phyloP scores from a whole-genome alignment of 108 stramenopile species.

The Nitzschia sp. region DNA sequence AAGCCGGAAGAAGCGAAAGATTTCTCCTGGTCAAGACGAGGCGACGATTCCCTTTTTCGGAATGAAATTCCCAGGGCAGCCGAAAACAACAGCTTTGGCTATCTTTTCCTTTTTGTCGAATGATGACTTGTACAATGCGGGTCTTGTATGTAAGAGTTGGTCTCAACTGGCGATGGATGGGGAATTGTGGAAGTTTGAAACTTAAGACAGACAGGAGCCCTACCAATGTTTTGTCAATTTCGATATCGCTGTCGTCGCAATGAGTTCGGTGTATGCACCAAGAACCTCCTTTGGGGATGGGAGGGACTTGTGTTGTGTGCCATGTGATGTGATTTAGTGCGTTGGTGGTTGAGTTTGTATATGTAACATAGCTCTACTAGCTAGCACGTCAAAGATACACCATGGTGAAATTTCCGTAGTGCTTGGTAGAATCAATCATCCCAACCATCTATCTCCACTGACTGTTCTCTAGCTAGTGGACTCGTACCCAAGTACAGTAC shows the following conservation, averaged over 20 bases:
- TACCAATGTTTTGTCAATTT: not conserved
- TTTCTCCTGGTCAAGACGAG: conserved; percentile 33
- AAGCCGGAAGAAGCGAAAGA: conserved; percentile 40
- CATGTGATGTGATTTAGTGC: too few relatives aligned
- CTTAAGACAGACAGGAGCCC: not conserved
- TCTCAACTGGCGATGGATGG: conserved; percentile 48
- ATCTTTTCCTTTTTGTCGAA: conserved; percentile 76
- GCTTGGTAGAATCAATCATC: too few relatives aligned
- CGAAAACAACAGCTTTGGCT: conserved; percentile 57
- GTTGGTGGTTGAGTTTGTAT: not conserved
- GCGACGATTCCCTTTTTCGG: conserved; percentile 55
- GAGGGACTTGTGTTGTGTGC: too few relatives aligned
- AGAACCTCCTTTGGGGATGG: not conserved
- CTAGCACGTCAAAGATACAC: too few relatives aligned
- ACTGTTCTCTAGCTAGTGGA: too few relatives aligned
- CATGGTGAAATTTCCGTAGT: too few relatives aligned
- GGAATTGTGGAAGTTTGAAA: conserved; percentile 48
- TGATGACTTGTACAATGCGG: conserved; percentile 86
- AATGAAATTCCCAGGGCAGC: conserved; percentile 43
- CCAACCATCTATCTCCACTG: too few relatives aligned
- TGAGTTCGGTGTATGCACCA: not conserved
- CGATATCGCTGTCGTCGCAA: not conserved
- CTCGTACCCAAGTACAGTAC: too few relatives aligned
- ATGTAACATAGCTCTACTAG: not conserved
- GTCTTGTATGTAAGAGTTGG: conserved; percentile 80